Conservation (phyloP, 371 early-diverging fungal species). For the Actinomortierella ambigua region DNA sequence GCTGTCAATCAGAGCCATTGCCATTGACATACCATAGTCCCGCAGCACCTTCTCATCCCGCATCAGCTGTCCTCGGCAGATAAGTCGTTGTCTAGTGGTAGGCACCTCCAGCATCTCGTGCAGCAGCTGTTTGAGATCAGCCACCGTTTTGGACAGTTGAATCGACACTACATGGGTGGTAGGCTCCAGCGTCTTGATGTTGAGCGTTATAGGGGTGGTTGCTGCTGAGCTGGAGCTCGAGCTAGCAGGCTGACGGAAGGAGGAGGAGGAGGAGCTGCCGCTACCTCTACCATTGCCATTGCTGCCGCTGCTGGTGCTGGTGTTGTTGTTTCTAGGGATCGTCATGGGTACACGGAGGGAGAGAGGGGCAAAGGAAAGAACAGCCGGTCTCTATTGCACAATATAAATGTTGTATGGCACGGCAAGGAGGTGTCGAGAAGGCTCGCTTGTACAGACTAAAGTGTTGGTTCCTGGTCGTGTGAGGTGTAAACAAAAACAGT, state of each 20-base stretch:
- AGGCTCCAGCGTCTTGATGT: constrained; percentile 61
- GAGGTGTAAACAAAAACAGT: not conserved
- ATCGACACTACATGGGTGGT: constrained; percentile 58
- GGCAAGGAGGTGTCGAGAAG: too few relatives aligned
- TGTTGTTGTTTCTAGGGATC: not conserved
- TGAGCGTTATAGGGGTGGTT: constrained; percentile 51
- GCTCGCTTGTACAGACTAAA: too few relatives aligned
- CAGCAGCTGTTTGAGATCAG: constrained; percentile 60
- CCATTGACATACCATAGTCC: constrained; percentile 56
- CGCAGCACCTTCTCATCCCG: constrained; percentile 57
- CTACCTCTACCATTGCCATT: too few relatives aligned
- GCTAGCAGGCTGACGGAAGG: too few relatives aligned
- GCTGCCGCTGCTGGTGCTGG: not conserved
- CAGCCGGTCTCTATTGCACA: too few relatives aligned
- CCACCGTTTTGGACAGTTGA: constrained; percentile 56
- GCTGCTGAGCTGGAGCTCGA: not conserved
- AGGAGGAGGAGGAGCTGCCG: too few relatives aligned
- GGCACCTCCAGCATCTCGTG: constrained; percentile 58
- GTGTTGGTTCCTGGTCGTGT: not conserved
- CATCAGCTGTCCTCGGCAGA: constrained; percentile 64
- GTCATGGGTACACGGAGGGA: too few relatives aligned
- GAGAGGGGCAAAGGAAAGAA: too few relatives aligned
- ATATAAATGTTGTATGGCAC: too few relatives aligned
- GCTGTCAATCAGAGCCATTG: not conserved
- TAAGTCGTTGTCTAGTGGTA: constrained; percentile 59